Evolutionary conservation across 768 basidiomycete species (phyloP).

Genomic region (Auricularia cornea): DNA sequence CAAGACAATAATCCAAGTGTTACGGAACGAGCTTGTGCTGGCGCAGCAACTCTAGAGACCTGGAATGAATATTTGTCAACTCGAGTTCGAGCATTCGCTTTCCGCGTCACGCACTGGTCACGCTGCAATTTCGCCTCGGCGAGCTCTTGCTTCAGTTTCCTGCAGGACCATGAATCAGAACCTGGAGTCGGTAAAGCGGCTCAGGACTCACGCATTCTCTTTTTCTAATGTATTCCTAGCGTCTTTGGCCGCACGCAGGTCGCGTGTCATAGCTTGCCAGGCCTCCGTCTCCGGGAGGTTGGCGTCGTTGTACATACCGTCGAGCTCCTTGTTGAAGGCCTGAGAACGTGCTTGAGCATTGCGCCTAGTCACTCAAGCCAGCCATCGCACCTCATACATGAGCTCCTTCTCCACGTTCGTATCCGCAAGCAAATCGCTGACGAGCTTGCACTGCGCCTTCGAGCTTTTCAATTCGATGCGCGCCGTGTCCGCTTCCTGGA

Average conservation of each 20-base stretch:
- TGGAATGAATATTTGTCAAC: background rate
- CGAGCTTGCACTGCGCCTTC: slow-evolving; percentile 67
- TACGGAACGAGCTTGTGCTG: background rate
- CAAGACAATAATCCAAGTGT: background rate
- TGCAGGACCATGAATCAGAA: background rate
- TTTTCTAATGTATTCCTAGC: slow-evolving; percentile 59
- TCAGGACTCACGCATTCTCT: slow-evolving; percentile 66
- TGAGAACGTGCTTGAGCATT: slow-evolving; percentile 20
- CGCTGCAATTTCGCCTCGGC: background rate
- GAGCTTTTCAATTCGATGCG: slow-evolving; percentile 58
- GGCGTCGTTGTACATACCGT: slow-evolving; percentile 81
- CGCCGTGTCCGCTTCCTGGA: slow-evolving; percentile 52
- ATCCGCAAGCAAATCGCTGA: slow-evolving; percentile 69
- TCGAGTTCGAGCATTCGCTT: background rate
- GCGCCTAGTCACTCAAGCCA: background rate
- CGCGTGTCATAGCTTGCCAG: slow-evolving; percentile 66
- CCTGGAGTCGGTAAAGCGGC: slow-evolving; percentile 7
- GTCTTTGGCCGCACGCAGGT: slow-evolving; percentile 69
- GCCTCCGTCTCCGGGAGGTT: slow-evolving; percentile 78
- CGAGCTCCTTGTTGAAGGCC: slow-evolving; percentile 93
- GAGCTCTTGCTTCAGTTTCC: background rate
- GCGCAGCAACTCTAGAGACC: background rate
- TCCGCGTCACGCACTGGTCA: background rate
- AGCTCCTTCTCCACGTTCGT: slow-evolving; percentile 83
- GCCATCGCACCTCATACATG: slow-evolving; percentile 70